Percentiles rank a stretch among this genome's conserved stretches.
Conservation (phyloP, 164 flowering plant genomes). For the Liriodendron chinense region DNA sequence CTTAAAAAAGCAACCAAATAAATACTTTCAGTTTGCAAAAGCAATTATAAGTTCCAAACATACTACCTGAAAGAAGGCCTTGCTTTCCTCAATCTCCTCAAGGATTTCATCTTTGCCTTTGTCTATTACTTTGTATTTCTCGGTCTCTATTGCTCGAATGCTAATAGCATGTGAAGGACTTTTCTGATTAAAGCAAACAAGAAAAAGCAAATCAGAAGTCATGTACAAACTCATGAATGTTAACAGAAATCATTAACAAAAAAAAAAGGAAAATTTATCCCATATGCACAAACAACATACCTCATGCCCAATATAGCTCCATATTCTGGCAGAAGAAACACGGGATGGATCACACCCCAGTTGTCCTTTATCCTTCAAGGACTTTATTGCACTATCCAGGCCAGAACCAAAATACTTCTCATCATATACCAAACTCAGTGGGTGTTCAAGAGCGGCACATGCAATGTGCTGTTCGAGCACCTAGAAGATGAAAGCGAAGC, state of each 20-base stretch:
- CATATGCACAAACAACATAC: constrained; percentile 31
- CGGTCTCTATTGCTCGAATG: constrained; percentile 82
- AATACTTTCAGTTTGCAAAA: not conserved
- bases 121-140: constrained; percentile 68
- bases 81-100: constrained; percentile 97
- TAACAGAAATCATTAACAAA: not conserved
- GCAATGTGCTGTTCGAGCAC: constrained; percentile 81
- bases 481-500: constrained; percentile 32
- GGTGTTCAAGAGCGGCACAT: constrained; percentile 88
- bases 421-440: constrained; percentile 67
- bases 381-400: constrained; percentile 37
- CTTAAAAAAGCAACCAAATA: not conserved
- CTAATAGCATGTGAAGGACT: constrained; percentile 59
- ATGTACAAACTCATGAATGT: not conserved
- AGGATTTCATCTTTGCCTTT: constrained; percentile 48
- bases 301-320: constrained; percentile 88
- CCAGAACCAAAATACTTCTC: constrained; percentile 79
- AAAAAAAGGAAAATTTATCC: not conserved
- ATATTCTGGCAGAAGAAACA: constrained; percentile 48
- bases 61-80: constrained; percentile 91
- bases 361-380: constrained; percentile 54
- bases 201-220: not conserved
- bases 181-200: constrained; percentile 40
- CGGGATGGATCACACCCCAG: constrained; percentile 47
- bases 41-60: not conserved